Conservation (phyloP, 331 rosid genomes). For the Dryas integrifolia region DNA sequence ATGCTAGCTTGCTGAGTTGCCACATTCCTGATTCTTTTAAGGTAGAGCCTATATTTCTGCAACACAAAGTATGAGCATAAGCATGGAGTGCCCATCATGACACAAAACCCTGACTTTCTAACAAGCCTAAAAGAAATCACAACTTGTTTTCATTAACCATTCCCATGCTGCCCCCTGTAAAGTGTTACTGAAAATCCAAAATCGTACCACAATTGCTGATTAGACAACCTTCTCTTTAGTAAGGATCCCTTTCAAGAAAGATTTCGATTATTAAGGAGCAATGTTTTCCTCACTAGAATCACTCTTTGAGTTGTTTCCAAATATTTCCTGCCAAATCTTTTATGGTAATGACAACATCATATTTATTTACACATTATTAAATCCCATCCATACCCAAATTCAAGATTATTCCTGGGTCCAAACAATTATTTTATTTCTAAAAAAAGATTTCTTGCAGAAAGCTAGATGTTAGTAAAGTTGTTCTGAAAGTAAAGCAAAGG, state of each 20-base stretch:
- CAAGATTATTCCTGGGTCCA: no score
- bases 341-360: not conserved
- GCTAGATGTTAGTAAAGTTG: not conserved
- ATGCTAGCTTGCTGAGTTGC: constrained; percentile 46
- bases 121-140: not conserved
- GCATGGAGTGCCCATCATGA: not conserved
- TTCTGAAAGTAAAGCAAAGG: constrained; percentile 3
- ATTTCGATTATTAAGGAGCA: not conserved
- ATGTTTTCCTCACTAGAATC: not conserved
- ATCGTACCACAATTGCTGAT: no score
- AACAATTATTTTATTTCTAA: not conserved
- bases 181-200: no score
- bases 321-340: not conserved
- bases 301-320: not conserved
- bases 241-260: no score
- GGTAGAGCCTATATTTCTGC: constrained; percentile 82
- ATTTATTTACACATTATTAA: no score
- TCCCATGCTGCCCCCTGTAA: no score
- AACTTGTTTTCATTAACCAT: no score
- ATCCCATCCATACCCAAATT: not conserved
- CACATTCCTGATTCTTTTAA: constrained; percentile 36
- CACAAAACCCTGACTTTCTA: not conserved
- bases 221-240: no score
- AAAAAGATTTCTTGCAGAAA: constrained; percentile 4
- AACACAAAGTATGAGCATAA: constrained; percentile 20